Conservation (phyloP, 805 yeast genomes). For the Wickerhamiella kurtzmanii region DNA sequence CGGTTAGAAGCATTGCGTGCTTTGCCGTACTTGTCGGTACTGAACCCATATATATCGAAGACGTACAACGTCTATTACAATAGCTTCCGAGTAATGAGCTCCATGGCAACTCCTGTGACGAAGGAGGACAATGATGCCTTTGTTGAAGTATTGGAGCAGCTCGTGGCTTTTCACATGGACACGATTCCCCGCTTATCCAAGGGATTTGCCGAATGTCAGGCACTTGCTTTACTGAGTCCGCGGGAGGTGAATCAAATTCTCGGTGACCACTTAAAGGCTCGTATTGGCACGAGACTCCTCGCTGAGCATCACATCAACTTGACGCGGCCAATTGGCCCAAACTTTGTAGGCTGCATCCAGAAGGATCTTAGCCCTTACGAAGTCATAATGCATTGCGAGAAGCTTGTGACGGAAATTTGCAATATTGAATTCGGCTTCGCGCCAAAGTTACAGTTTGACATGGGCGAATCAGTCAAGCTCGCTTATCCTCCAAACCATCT, state of each 20-base stretch:
- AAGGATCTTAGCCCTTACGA: conserved; percentile 50
- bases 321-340: conserved; percentile 33
- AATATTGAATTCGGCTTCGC: conserved; percentile 69
- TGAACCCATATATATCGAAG: conserved; percentile 75
- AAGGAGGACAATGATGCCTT: conserved; percentile 42
- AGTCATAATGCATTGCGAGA: conserved; percentile 49
- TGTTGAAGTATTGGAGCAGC: conserved; percentile 38
- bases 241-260: conserved; percentile 47
- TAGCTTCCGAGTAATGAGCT: conserved; percentile 43
- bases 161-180: conserved; percentile 68
- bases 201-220: conserved; percentile 61
- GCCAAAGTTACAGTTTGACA: conserved; percentile 46
- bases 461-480: conserved; percentile 43
- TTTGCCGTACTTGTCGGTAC: conserved; percentile 69
- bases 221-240: conserved; percentile 27
- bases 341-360: conserved; percentile 54
- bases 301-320: conserved; percentile 74
- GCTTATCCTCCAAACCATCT: conserved; percentile 81
- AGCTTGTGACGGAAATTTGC: conserved; percentile 71
- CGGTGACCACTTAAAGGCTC: conserved; percentile 63
- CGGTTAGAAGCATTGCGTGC: conserved; percentile 56
- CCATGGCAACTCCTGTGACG: conserved; percentile 33
- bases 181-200: conserved; percentile 68
- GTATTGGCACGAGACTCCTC: conserved; percentile 74
- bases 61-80: conserved; percentile 61